Percentiles rank a stretch among this genome's conserved stretches.
Conservation (phyloP, 495 filamentous ascomycete species). For the Xylaria palmicola region DNA sequence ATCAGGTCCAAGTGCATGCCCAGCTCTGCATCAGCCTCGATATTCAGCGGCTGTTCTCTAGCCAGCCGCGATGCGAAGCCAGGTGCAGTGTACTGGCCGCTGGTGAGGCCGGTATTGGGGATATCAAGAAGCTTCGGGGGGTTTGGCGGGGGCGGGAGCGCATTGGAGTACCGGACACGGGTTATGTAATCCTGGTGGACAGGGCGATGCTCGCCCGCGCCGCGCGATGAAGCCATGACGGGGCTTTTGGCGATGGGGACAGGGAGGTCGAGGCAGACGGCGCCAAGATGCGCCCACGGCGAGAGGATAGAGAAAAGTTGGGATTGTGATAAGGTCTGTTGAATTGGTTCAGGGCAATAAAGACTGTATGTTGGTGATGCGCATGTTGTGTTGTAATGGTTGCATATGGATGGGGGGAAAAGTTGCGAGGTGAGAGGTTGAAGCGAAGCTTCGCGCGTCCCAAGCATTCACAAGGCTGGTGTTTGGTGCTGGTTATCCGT, state of each 20-base stretch:
- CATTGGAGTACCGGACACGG: conserved; percentile 90
- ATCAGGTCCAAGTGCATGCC: conserved; percentile 96
- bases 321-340: neutral
- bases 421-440: neutral
- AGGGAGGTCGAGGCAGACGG: neutral
- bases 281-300: conserved; percentile 1
- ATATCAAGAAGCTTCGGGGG: conserved; percentile 96
- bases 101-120: conserved; percentile 81
- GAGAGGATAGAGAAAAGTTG: no score
- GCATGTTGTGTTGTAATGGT: neutral
- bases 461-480: neutral
- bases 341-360: neutral
- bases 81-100: conserved; percentile 79
- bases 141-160: conserved; percentile 86
- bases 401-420: no score
- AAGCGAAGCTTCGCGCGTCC: conserved; percentile 19
- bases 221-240: conserved; percentile 45
- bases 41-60: conserved; percentile 87
- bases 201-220: conserved; percentile 55
- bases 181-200: conserved; percentile 96
- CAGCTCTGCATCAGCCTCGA: conserved; percentile 95
- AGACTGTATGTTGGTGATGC: neutral
- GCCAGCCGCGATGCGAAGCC: conserved; percentile 84
- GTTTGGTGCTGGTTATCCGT: neutral
- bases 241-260: conserved; percentile 17